These are phyloP conservation scores for Neonectria sp. DNA, from an alignment of 2,329 filamentous ascomycete species.

Conservation along the genomic window DNA sequence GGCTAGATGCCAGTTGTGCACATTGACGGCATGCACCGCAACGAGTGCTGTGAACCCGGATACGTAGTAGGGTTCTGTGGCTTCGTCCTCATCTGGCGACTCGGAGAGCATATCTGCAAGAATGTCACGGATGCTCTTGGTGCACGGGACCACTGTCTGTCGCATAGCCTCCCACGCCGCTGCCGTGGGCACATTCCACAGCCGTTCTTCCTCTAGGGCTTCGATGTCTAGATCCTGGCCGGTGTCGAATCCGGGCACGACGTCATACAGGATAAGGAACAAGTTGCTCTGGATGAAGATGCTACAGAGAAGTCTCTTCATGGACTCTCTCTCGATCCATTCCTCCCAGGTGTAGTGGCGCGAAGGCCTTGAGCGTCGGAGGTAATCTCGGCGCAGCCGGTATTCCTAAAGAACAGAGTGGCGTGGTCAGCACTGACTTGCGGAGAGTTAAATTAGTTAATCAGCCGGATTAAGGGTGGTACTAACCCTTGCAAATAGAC, in stretches of 20 bases:
- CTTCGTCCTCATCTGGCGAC: background rate
- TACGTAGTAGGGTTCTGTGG: background rate
- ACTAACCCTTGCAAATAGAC: background rate
- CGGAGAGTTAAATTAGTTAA: too few species aligned
- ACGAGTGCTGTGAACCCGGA: conserved; percentile 3
- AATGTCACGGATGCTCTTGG: conserved; percentile 2
- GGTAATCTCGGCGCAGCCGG: conserved; percentile 6
- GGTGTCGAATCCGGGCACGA: conserved; percentile 3
- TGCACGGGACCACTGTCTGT: background rate
- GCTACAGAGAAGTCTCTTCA: background rate
- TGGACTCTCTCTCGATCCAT: conserved; percentile 6
- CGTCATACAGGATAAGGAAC: conserved; percentile 1
- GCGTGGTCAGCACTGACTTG: background rate
- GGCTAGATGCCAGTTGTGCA: conserved; percentile 4
- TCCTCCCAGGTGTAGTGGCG: conserved; percentile 1
- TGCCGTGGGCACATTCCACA: background rate
- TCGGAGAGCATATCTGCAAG: conserved; percentile 1
- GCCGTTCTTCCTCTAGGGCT: background rate
- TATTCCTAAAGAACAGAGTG: background rate
- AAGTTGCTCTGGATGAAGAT: background rate
- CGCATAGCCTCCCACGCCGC: conserved; percentile 1
- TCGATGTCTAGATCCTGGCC: conserved; percentile 3
- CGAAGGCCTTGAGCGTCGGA: background rate
- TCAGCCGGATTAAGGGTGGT: too few species aligned
- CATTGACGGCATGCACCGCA: background rate